Percentiles rank a stretch among this genome's conserved stretches.
Evolutionary conservation across 306 rosid genomes (phyloP).

Genomic region (Pterocarpus santalinus): DNA sequence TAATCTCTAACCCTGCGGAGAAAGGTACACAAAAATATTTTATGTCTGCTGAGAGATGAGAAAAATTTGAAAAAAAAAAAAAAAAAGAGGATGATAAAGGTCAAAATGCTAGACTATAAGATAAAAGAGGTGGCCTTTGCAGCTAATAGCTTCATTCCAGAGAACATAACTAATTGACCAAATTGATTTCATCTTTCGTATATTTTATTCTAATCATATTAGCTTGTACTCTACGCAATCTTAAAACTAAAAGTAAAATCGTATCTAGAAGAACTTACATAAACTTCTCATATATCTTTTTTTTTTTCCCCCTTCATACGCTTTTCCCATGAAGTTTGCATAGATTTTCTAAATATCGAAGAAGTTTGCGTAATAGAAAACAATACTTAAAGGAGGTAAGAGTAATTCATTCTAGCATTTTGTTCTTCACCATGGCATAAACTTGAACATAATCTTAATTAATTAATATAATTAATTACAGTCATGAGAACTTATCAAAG

Average conservation of each 20-base stretch:
- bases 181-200: not conserved
- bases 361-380: not conserved
- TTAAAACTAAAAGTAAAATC: not conserved
- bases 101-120: not conserved
- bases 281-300: no score
- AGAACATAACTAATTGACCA: not conserved
- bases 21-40: not conserved
- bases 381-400: not conserved
- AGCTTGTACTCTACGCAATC: not conserved
- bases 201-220: not conserved
- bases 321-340: not conserved
- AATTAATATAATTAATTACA: not conserved
- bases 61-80: not conserved
- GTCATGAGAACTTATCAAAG: slow-evolving; percentile 19
- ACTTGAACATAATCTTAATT: not conserved
- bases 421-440: slow-evolving; percentile 3
- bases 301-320: no score
- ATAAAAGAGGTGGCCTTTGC: not conserved
- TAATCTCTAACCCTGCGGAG: not conserved
- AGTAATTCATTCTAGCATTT: not conserved
- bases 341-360: not conserved
- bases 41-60: not conserved
- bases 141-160: not conserved
- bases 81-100: not conserved
- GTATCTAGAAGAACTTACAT: not conserved